A percentile compares a stretch with the other conserved stretches of the same genome.
phyloP scores from a whole-genome alignment of 2,329 filamentous ascomycete genomes.

The Monosporascus sp. region DNA sequence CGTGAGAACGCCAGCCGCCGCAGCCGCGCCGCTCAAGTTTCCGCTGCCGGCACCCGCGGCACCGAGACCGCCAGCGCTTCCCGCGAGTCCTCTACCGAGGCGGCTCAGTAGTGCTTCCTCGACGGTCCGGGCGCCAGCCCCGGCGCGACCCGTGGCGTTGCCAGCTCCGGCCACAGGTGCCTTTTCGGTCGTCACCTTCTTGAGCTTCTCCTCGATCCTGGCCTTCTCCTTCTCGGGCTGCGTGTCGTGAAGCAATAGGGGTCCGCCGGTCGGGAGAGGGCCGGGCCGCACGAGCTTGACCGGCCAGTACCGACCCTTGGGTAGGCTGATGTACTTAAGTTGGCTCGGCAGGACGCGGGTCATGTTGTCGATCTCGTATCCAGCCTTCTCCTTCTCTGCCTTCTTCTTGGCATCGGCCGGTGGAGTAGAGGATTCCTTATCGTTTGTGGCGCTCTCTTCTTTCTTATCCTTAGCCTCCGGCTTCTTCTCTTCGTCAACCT shows the following conservation, averaged over 20 bases:
- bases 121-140: constrained; percentile 24
- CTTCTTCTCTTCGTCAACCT: constrained; percentile 61
- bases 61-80: constrained; percentile 11
- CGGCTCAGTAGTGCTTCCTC: constrained; percentile 27
- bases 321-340: constrained; percentile 93
- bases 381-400: constrained; percentile 90
- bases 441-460: constrained; percentile 42
- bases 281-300: constrained; percentile 51
- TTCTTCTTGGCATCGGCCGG: constrained; percentile 73
- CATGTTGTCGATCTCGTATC: constrained; percentile 96
- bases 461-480: constrained; percentile 57
- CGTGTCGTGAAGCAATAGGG: constrained; percentile 84
- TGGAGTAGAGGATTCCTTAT: constrained; percentile 50
- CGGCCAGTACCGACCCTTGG: constrained; percentile 83
- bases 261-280: constrained; percentile 78
- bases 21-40: constrained; percentile 51
- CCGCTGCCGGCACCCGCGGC: constrained; percentile 14
- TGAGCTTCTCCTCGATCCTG: constrained; percentile 86
- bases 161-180: constrained; percentile 46
- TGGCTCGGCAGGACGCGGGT: constrained; percentile 86
- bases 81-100: constrained; percentile 9
- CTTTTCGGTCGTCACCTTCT: constrained; percentile 65
- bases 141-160: constrained; percentile 15
- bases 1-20: constrained; percentile 74
- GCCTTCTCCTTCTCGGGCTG: constrained; percentile 72